These are phyloP conservation scores for Stephanocyclus meneghinianus DNA, from an alignment of 352 stramenopile species.

Conservation along the genomic window DNA sequence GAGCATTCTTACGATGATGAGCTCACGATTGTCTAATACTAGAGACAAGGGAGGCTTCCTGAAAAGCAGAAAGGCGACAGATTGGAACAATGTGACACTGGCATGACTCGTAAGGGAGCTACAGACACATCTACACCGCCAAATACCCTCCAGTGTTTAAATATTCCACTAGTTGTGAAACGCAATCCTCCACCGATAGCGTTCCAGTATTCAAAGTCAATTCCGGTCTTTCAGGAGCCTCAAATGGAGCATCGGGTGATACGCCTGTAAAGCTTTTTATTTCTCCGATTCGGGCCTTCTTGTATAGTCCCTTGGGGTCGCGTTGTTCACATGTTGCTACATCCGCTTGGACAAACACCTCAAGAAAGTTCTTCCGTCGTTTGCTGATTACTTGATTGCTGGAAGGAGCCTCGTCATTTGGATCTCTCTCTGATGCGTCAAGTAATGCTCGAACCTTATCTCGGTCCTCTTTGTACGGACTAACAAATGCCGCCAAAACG, in stretches of 20 bases:
- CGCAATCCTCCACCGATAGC: slow-evolving; percentile 82
- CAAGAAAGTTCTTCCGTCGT: slow-evolving; percentile 86
- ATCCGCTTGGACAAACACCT: slow-evolving; percentile 93
- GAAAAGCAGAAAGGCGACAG: too few relatives aligned
- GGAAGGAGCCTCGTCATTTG: slow-evolving; percentile 55
- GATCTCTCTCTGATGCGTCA: slow-evolving; percentile 23
- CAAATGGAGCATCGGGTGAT: slow-evolving; percentile 88
- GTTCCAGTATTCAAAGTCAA: slow-evolving; percentile 87
- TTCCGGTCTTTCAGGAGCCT: slow-evolving; percentile 87
- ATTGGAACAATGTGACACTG: background rate
- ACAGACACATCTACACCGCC: background rate
- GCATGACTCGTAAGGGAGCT: background rate
- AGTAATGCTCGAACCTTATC: slow-evolving; percentile 88
- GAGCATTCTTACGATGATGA: too few relatives aligned
- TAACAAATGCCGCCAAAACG: slow-evolving; percentile 93
- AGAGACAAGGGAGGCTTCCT: too few relatives aligned
- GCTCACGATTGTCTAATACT: too few relatives aligned
- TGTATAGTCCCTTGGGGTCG: slow-evolving; percentile 90
- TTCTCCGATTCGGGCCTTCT: slow-evolving; percentile 86
- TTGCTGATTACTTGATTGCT: background rate
- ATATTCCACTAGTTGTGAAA: slow-evolving; percentile 31
- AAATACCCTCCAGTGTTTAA: slow-evolving; percentile 36
- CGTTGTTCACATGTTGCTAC: slow-evolving; percentile 89
- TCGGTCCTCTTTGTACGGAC: slow-evolving; percentile 89
- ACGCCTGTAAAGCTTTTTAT: slow-evolving; percentile 97